A percentile compares a stretch with the other conserved stretches of the same genome.
phyloP scores from a whole-genome alignment of 1,284 basidiomycete genomes.

The Cutaneotrichosporon curvatum region DNA sequence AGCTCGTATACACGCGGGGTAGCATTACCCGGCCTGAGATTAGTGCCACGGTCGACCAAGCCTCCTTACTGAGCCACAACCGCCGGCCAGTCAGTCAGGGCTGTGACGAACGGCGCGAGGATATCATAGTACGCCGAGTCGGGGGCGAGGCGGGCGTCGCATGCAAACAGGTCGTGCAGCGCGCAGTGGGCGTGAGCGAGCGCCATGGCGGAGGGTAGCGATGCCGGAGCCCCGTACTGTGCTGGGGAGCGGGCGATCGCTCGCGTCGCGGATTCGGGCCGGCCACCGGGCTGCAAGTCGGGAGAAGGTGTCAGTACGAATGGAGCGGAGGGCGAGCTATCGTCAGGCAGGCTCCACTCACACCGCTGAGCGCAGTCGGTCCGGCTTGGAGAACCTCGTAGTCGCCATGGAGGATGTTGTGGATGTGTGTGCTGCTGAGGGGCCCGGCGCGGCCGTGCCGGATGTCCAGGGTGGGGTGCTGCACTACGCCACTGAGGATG shows the following conservation, averaged over 20 bases:
- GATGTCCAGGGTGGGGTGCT: not conserved
- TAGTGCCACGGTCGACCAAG: not conserved
- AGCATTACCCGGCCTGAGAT: not conserved
- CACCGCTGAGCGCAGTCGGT: not conserved
- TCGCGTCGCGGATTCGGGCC: conserved; percentile 1
- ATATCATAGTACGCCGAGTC: conserved; percentile 6
- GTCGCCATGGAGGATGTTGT: conserved; percentile 2
- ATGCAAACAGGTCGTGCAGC: conserved; percentile 7
- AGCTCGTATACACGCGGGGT: not conserved
- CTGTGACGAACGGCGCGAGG: conserved; percentile 2
- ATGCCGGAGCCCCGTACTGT: not conserved
- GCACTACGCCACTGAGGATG: not conserved
- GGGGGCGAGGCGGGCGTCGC: conserved; percentile 5
- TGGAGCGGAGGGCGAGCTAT: no score
- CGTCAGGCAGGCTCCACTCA: not conserved
- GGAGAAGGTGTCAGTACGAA: not conserved
- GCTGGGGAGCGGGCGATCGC: conserved; percentile 2
- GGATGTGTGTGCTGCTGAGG: not conserved
- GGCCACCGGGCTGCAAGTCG: not conserved
- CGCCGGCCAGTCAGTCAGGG: conserved; percentile 1
- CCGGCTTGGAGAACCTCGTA: not conserved
- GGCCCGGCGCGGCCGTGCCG: not conserved
- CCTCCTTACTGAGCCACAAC: conserved; percentile 1
- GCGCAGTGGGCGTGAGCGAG: conserved; percentile 11
- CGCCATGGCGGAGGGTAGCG: conserved; percentile 3